These are phyloP conservation scores for Tephrocybe rancida DNA, from an alignment of 768 basidiomycete species.

Conservation along the genomic window DNA sequence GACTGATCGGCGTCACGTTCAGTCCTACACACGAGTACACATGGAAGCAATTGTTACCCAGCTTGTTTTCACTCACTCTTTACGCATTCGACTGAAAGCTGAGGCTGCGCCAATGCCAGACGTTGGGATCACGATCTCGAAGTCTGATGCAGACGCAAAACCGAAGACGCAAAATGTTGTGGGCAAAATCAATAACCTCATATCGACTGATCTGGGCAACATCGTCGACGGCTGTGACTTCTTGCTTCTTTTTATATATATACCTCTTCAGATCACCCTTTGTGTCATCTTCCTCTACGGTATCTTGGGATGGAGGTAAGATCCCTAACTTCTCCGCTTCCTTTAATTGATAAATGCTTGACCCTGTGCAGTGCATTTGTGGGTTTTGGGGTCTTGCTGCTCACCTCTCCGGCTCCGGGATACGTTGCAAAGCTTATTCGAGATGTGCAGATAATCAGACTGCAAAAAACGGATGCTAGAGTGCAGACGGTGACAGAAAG, in stretches of 20 bases:
- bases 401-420: conserved; percentile 58
- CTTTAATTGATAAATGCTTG: not conserved
- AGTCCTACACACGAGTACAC: conserved; percentile 46
- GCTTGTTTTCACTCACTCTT: conserved; percentile 42
- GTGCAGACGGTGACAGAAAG: conserved; percentile 63
- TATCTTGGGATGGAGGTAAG: conserved; percentile 32
- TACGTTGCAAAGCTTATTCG: conserved; percentile 49
- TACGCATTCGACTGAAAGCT: conserved; percentile 62
- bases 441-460: conserved; percentile 43
- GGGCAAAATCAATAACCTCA: conserved; percentile 76
- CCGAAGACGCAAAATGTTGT: conserved; percentile 45
- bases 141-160: conserved; percentile 10
- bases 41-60: conserved; percentile 44
- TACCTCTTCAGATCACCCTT: conserved; percentile 39
- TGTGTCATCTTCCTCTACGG: conserved; percentile 44
- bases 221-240: conserved; percentile 36
- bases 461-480: conserved; percentile 58
- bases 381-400: conserved; percentile 51
- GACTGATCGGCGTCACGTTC: not conserved
- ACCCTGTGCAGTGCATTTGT: conserved; percentile 46
- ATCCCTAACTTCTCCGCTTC: conserved; percentile 5
- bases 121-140: not conserved
- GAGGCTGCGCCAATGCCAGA: conserved; percentile 19
- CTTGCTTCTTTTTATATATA: conserved; percentile 31
- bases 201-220: conserved; percentile 58